These are phyloP conservation scores for Eimeria sp. DNA, from an alignment of 169 alveolate species.

Conservation along the genomic window DNA sequence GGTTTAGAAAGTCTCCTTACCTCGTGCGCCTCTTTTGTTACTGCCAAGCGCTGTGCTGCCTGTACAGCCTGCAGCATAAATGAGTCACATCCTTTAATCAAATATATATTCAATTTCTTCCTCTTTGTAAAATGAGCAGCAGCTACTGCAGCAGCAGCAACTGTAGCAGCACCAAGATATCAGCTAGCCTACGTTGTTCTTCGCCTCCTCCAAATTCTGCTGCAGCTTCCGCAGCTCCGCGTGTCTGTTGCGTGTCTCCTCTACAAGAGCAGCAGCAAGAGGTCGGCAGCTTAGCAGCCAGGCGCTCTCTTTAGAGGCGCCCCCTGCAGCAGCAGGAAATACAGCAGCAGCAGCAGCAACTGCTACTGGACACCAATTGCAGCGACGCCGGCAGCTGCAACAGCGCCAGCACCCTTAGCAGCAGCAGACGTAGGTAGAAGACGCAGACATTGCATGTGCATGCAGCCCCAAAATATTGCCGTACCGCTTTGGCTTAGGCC, in stretches of 20 bases:
- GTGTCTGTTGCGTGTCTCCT: constrained; percentile 9
- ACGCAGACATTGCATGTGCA: neutral
- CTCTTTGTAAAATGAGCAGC: neutral
- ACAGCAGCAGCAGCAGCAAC: constrained; percentile 1
- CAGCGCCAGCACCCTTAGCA: too few relatives aligned
- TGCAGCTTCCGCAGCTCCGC: constrained; percentile 17
- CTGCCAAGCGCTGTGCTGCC: constrained; percentile 25
- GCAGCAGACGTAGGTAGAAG: neutral
- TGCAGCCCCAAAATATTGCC: neutral
- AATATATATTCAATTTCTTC: too few relatives aligned
- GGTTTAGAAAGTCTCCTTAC: neutral
- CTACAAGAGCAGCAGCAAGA: constrained; percentile 19
- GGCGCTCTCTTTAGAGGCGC: neutral
- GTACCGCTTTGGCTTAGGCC: neutral
- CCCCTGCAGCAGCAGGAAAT: too few relatives aligned
- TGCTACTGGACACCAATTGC: neutral
- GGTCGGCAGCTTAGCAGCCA: constrained; percentile 36
- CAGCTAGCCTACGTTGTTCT: neutral
- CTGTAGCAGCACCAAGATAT: neutral
- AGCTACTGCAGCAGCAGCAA: constrained; percentile 37
- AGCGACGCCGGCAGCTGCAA: too few relatives aligned
- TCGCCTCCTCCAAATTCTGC: constrained; percentile 13
- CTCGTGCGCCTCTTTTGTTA: constrained; percentile 36
- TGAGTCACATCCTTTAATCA: neutral
- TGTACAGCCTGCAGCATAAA: constrained; percentile 26